Evolutionary conservation across 2,329 filamentous ascomycete species (phyloP), one percentile per base, ranked within the genome.

Genomic region (Pyrenophora tritici-repentis): DNA sequence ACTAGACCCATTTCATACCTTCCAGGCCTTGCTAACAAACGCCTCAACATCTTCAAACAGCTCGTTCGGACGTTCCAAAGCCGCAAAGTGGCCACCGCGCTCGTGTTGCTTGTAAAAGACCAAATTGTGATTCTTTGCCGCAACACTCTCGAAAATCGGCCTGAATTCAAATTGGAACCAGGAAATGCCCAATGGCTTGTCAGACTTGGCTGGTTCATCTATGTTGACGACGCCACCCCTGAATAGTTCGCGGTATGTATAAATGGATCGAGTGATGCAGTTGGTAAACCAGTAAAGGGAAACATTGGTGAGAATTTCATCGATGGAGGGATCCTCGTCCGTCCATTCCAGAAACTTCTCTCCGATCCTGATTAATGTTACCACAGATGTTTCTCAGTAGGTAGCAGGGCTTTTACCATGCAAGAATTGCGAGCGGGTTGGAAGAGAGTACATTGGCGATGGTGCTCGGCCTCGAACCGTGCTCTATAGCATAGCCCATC

Each of bases 341-440:
- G 73, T 73, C 82, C 82, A 86, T 29, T 78, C 78, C 4, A 82
- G 65, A 55, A 82, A 79, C 59, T 85, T 85, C 58, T 86, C 83
- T 13, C 80, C 81, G 36, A 85, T 77, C 70, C 67, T 69, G 41
- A n/a, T 16, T 18, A 51, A 45, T 35, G 17, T 18, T 14, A 40
- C 32, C 37, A 24, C 17, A 16, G 0, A 8, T 13, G 13, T 20
- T n/a, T 33, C 13, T 14, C 14, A 18, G 33, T 38, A 22, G 14
- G 26, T 10, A 26, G 24, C 16, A 3, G 17, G 16, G 17, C 6
- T 14, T 26, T 18, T 58, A 71, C 79, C 84, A 87, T 24, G 79
- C 78, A 9, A 87, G 74, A 3, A 87, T 61, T 0, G 83, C 81
- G 1, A 87, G 63, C 0, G 85, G 85, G 47, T 70, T 84, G 1